phyloP scores from a whole-genome alignment of 768 basidiomycete genomes.

The Tricholoma flavovirens region DNA sequence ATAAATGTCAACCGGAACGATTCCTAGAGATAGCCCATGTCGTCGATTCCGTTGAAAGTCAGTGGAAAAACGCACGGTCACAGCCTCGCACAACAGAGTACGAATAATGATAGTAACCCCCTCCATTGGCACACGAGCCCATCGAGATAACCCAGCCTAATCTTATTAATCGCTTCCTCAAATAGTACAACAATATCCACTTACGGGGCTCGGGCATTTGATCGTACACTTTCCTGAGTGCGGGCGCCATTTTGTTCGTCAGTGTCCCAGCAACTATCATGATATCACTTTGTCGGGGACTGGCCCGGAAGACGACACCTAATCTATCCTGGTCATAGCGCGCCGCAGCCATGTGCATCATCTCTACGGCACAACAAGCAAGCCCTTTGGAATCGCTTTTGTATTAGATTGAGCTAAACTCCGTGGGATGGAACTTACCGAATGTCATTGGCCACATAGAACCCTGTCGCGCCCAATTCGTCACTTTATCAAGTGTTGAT shows the following conservation, averaged over 20 bases:
- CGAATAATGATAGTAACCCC: slow-evolving; percentile 96
- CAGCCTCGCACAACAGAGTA: slow-evolving; percentile 98
- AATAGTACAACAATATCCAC: slow-evolving; percentile 22
- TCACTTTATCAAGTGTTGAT: slow-evolving; percentile 92
- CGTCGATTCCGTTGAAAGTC: slow-evolving; percentile 8
- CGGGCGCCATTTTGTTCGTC: slow-evolving; percentile 99
- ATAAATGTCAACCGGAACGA: slow-evolving; percentile 98
- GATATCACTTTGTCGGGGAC: slow-evolving; percentile 93
- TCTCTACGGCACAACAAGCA: slow-evolving; percentile 98
- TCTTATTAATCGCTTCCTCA: not conserved
- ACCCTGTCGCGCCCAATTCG: slow-evolving; percentile 96
- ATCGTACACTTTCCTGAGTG: slow-evolving; percentile 92
- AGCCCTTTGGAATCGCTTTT: slow-evolving; percentile 49
- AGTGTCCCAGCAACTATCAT: slow-evolving; percentile 99
- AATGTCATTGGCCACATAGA: slow-evolving; percentile 99
- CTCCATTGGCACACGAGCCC: slow-evolving; percentile 99
- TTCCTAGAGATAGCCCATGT: slow-evolving; percentile 42
- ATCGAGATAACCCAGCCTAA: slow-evolving; percentile 98
- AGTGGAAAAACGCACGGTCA: slow-evolving; percentile 59
- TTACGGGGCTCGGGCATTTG: slow-evolving; percentile 97
- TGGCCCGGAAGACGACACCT: slow-evolving; percentile 98
- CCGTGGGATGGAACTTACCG: slow-evolving; percentile 35
- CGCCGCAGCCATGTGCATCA: slow-evolving; percentile 99
- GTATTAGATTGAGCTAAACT: not conserved
- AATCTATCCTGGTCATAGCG: slow-evolving; percentile 98